phyloP scores from a whole-genome alignment of 1,284 basidiomycete species.

The Moesziomyces sp. region DNA sequence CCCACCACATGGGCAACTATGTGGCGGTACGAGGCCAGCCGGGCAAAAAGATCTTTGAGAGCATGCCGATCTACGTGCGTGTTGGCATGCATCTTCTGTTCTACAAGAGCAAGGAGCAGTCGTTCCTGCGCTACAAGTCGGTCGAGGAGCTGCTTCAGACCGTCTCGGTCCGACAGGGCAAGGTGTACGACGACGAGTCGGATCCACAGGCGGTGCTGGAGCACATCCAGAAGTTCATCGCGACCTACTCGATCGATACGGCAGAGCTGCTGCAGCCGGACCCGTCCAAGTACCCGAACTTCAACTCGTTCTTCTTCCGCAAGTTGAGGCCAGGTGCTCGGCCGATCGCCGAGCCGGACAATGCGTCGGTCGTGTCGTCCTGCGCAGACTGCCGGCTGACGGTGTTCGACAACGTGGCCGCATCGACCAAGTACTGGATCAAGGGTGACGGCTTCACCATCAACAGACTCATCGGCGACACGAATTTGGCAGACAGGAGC shows the following conservation, averaged over 20 bases:
- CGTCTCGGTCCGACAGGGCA: constrained; percentile 51
- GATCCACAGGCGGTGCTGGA: constrained; percentile 83
- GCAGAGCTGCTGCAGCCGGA: constrained; percentile 78
- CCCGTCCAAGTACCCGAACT: constrained; percentile 76
- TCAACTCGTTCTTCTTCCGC: constrained; percentile 93
- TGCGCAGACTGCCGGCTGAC: constrained; percentile 94
- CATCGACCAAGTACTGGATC: constrained; percentile 92
- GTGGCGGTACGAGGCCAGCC: constrained; percentile 54
- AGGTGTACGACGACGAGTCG: constrained; percentile 79
- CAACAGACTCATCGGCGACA: constrained; percentile 77
- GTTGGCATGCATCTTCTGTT: constrained; percentile 91
- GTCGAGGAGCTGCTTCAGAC: constrained; percentile 78
- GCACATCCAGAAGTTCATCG: constrained; percentile 87
- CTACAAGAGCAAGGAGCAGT: constrained; percentile 92
- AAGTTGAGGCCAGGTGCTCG: constrained; percentile 86
- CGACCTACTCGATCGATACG: constrained; percentile 88
- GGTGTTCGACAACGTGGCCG: constrained; percentile 84
- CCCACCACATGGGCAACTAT: constrained; percentile 57
- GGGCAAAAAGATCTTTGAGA: constrained; percentile 53
- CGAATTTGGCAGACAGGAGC: constrained; percentile 68
- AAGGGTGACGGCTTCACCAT: constrained; percentile 94
- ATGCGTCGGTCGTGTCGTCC: constrained; percentile 82
- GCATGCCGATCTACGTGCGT: constrained; percentile 90
- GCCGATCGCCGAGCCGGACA: constrained; percentile 78
- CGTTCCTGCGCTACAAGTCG: constrained; percentile 88